These are phyloP conservation scores for Sporothrix variecibatus DNA, from an alignment of 2,329 filamentous ascomycete genomes.

Conservation along the genomic window DNA sequence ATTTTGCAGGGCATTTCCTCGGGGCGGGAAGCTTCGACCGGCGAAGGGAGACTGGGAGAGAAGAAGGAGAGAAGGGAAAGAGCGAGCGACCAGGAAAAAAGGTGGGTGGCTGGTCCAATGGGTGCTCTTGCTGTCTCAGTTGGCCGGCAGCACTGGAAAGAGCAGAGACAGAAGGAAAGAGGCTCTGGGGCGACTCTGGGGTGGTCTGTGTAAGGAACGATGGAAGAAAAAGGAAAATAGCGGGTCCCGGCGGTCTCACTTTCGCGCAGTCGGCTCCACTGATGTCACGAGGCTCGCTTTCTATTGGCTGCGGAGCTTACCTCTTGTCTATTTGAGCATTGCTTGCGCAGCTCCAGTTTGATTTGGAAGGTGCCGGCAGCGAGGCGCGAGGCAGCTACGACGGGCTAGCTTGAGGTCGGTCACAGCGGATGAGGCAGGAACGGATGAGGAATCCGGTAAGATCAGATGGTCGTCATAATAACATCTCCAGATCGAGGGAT, in stretches of 20 bases:
- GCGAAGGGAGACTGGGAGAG: background rate
- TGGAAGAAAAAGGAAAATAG: background rate
- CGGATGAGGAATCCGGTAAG: background rate
- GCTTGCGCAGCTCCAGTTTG: conserved; percentile 8
- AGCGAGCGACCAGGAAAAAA: background rate
- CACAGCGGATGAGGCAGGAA: background rate
- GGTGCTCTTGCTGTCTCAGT: background rate
- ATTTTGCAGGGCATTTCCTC: background rate
- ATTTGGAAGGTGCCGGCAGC: conserved; percentile 6
- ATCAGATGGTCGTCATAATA: background rate
- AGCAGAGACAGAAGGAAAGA: background rate
- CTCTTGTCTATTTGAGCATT: background rate
- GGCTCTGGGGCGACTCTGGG: background rate
- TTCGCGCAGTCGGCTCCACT: background rate
- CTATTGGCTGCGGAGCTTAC: background rate
- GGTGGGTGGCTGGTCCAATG: conserved; percentile 26
- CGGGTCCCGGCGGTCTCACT: background rate
- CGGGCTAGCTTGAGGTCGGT: background rate
- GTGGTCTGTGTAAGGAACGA: conserved; percentile 20
- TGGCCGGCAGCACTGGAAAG: background rate
- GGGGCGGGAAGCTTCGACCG: conserved; percentile 10
- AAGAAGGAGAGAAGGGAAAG: background rate
- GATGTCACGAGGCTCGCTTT: conserved; percentile 23
- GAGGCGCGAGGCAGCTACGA: background rate
- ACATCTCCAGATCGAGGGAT: background rate